These are phyloP conservation scores for Hawksworthiomyces lignivorus DNA, from an alignment of 2,329 filamentous ascomycete species.

Conservation along the genomic window DNA sequence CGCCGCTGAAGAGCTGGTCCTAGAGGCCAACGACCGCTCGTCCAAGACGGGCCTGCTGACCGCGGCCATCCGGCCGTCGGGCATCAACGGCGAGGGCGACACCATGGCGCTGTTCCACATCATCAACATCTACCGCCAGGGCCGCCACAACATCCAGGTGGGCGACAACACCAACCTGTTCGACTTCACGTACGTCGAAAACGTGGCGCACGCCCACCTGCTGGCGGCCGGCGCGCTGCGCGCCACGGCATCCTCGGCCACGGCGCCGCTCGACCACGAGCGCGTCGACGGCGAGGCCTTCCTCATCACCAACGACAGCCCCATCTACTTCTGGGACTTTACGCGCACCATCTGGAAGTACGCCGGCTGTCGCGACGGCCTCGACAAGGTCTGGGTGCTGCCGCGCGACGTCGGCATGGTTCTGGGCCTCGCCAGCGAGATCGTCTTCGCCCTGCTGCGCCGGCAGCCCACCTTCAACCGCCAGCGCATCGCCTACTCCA, in stretches of 20 bases:
- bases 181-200: slow-evolving; percentile 58
- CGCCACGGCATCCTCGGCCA: slow-evolving; percentile 45
- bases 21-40: slow-evolving; percentile 54
- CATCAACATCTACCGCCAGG: slow-evolving; percentile 59
- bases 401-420: slow-evolving; percentile 42
- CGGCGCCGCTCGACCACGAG: slow-evolving; percentile 61
- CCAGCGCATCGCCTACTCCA: slow-evolving; percentile 57
- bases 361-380: slow-evolving; percentile 45
- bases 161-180: slow-evolving; percentile 60
- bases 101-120: slow-evolving; percentile 66
- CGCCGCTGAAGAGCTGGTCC: slow-evolving; percentile 71
- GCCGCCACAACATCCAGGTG: slow-evolving; percentile 70
- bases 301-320: slow-evolving; percentile 83
- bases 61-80: slow-evolving; percentile 74
- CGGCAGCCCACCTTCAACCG: slow-evolving; percentile 51
- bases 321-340: slow-evolving; percentile 88
- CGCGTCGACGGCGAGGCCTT: slow-evolving; percentile 78
- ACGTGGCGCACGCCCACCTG: slow-evolving; percentile 68
- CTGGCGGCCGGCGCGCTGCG: slow-evolving; percentile 71
- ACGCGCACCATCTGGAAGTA: slow-evolving; percentile 67
- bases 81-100: slow-evolving; percentile 89
- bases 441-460: slow-evolving; percentile 39
- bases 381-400: slow-evolving; percentile 48
- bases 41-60: slow-evolving; percentile 56
- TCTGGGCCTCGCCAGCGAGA: slow-evolving; percentile 47